These are phyloP conservation scores for Dothideomycetes sp. DNA, from an alignment of 2,329 filamentous ascomycete species.

Conservation along the genomic window DNA sequence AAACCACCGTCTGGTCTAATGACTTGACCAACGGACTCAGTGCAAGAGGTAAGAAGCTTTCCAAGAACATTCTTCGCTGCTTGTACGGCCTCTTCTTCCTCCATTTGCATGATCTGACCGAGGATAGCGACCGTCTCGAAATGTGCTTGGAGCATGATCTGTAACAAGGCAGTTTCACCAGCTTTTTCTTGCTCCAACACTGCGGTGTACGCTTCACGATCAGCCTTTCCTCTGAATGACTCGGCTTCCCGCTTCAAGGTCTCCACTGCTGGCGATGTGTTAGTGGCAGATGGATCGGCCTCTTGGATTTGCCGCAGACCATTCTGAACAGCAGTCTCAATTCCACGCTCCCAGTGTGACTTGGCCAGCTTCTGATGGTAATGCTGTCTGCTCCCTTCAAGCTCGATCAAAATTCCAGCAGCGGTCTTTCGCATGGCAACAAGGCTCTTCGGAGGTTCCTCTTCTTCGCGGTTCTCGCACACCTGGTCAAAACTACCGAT, in stretches of 20 bases:
- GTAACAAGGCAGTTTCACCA: slow-evolving; percentile 66
- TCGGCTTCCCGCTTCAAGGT: slow-evolving; percentile 74
- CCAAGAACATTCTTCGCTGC: slow-evolving; percentile 68
- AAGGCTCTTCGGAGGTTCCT: slow-evolving; percentile 55
- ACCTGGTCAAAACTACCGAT: slow-evolving; percentile 81
- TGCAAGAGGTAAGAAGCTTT: slow-evolving; percentile 67
- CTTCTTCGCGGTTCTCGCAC: slow-evolving; percentile 60
- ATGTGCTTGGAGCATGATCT: slow-evolving; percentile 76
- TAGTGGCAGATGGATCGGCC: slow-evolving; percentile 53
- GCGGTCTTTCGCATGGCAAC: slow-evolving; percentile 75
- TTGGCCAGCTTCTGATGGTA: slow-evolving; percentile 75
- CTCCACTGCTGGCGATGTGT: slow-evolving; percentile 49
- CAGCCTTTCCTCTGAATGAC: slow-evolving; percentile 70
- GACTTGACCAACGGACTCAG: slow-evolving; percentile 64
- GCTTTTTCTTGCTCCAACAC: slow-evolving; percentile 76
- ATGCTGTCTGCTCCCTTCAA: slow-evolving; percentile 84
- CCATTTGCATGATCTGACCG: slow-evolving; percentile 70
- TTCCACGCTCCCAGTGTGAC: slow-evolving; percentile 72
- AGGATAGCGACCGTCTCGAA: slow-evolving; percentile 84
- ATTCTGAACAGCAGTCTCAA: slow-evolving; percentile 81
- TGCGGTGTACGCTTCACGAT: slow-evolving; percentile 65
- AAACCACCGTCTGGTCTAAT: slow-evolving; percentile 78
- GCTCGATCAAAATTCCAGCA: slow-evolving; percentile 74
- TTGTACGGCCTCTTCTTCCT: slow-evolving; percentile 68
- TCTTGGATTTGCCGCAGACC: slow-evolving; percentile 67